These are phyloP conservation scores for Pseudohyphozyma bogoriensis DNA, from an alignment of 768 basidiomycete species.

Conservation along the genomic window DNA sequence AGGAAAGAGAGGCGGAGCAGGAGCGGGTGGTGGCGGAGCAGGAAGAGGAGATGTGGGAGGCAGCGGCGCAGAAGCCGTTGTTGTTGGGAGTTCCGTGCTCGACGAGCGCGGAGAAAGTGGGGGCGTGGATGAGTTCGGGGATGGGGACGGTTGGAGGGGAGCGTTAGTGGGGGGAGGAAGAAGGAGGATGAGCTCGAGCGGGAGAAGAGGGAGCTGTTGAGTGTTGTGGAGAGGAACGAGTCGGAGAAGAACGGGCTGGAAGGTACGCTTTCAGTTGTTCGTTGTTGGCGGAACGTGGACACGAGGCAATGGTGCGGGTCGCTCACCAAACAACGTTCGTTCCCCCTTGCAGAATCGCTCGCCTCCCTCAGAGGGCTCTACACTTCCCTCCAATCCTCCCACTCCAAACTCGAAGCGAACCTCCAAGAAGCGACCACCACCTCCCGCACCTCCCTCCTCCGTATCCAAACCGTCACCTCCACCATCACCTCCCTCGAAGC, in stretches of 20 bases:
- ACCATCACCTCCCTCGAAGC: conserved; percentile 60
- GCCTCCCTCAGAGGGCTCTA: conserved; percentile 64
- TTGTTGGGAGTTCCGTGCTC: conserved; percentile 49
- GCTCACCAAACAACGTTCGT: too few relatives aligned
- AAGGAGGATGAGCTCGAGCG: conserved; percentile 47
- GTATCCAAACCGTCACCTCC: conserved; percentile 20
- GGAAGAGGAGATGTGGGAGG: conserved; percentile 58
- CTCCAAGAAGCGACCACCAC: conserved; percentile 10
- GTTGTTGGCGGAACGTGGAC: too few relatives aligned
- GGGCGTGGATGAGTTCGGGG: conserved; percentile 66
- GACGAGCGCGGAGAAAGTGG: conserved; percentile 52
- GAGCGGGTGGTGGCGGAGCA: conserved; percentile 53
- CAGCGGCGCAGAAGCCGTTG: conserved; percentile 38
- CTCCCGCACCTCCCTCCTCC: conserved; percentile 13
- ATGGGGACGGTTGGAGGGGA: too few relatives aligned
- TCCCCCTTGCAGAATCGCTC: conserved; percentile 42
- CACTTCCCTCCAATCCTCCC: conserved; percentile 49
- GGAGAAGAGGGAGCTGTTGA: conserved; percentile 81
- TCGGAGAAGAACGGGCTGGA: conserved; percentile 64
- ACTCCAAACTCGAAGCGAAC: conserved; percentile 19
- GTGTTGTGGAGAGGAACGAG: conserved; percentile 70
- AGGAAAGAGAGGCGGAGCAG: conserved; percentile 37
- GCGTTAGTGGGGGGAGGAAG: too few relatives aligned
- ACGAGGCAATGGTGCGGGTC: too few relatives aligned
- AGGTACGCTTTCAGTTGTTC: too few relatives aligned